Evolutionary conservation across 495 filamentous ascomycete species (phyloP).

Genomic region (Hypoxylon rickii): DNA sequence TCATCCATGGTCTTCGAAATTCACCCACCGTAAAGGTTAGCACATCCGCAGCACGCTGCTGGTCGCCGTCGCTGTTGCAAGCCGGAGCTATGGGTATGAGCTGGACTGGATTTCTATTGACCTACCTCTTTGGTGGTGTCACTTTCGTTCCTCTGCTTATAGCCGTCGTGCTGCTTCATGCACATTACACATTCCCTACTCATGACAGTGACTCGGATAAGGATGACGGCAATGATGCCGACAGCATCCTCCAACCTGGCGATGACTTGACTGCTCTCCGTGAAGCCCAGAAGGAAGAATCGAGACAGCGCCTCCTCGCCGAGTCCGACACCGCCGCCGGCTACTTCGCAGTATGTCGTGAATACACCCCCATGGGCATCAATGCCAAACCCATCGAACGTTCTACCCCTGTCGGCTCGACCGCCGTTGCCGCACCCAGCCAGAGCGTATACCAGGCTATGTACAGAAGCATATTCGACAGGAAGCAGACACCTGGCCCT

Average conservation of each 20-base stretch:
- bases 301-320: constrained; percentile 47
- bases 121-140: constrained; percentile 87
- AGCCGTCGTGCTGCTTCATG: constrained; percentile 65
- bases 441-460: constrained; percentile 96
- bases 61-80: constrained; percentile 19
- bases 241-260: constrained; percentile 52
- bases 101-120: constrained; percentile 68
- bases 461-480: constrained; percentile 95
- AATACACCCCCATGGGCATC: constrained; percentile 86
- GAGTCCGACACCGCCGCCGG: constrained; percentile 87
- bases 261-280: constrained; percentile 54
- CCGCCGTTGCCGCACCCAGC: constrained; percentile 69
- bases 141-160: constrained; percentile 84
- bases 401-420: constrained; percentile 75
- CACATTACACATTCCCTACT: constrained; percentile 68
- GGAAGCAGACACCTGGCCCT: constrained; percentile 62
- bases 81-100: constrained; percentile 60
- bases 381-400: constrained; percentile 92
- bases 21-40: constrained; percentile 30
- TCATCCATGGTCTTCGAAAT: constrained; percentile 36
- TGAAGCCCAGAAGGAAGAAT: constrained; percentile 49
- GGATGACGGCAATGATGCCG: constrained; percentile 32
- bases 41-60: constrained; percentile 31
- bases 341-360: constrained; percentile 92
- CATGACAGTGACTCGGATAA: constrained; percentile 39